Evolutionary conservation across 345 rosid genomes (phyloP).

Genomic region (Populus davidiana): DNA sequence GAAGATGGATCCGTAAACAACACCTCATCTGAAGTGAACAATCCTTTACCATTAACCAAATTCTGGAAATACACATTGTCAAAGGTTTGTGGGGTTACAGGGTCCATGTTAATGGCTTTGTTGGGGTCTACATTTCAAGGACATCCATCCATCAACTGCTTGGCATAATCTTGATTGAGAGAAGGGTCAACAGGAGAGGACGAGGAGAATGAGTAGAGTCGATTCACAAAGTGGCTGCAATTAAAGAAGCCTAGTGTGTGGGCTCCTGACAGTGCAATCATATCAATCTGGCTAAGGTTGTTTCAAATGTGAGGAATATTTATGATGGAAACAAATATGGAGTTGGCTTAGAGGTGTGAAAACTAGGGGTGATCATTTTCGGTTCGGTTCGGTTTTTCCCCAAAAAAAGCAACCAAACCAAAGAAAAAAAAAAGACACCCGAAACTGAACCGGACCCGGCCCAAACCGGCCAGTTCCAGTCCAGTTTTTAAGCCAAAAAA

Average conservation of each 20-base stretch:
- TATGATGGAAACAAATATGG: no score
- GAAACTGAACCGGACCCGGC: no score
- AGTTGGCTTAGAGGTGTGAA: no score
- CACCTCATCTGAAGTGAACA: conserved; percentile 67
- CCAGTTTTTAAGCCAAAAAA: no score
- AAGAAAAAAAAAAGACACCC: no score
- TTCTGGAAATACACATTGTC: conserved; percentile 74
- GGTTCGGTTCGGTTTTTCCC: no score
- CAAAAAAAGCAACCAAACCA: no score
- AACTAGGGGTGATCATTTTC: no score
- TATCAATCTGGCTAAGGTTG: conserved; percentile 55
- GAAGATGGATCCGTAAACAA: conserved; percentile 51
- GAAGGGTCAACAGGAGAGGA: conserved; percentile 61
- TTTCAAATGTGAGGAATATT: conserved; percentile 27
- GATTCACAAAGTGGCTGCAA: conserved; percentile 59
- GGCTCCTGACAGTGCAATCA: conserved; percentile 93
- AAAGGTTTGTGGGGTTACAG: conserved; percentile 43
- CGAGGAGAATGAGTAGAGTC: conserved; percentile 60
- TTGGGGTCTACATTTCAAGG: conserved; percentile 49
- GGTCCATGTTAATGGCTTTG: conserved; percentile 58
- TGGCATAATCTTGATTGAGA: conserved; percentile 49
- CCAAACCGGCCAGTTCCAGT: no score
- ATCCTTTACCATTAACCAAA: conserved; percentile 65
- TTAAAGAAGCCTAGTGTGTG: conserved; percentile 90
- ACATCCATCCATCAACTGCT: conserved; percentile 52